Percentiles rank a stretch among this genome's conserved stretches.
Evolutionary conservation across 495 filamentous ascomycete genomes (phyloP).

Genomic region (Penicillium manginii): DNA sequence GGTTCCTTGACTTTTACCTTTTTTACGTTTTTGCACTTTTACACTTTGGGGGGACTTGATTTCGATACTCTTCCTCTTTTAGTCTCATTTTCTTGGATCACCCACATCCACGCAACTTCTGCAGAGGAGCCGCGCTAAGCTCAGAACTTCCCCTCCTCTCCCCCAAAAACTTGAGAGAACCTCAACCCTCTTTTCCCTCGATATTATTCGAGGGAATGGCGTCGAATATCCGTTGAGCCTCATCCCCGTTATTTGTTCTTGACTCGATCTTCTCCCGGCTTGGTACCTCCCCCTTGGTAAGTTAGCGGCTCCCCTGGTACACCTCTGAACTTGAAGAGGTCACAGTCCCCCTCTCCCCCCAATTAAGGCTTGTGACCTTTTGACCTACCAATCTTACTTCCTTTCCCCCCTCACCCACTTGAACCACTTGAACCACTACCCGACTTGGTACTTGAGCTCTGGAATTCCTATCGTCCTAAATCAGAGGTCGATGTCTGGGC

Average conservation of each 20-base stretch:
- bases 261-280: slow-evolving; percentile 3
- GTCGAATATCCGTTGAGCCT: slow-evolving; percentile 18
- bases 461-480: too few species aligned
- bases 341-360: neutral
- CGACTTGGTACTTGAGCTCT: too few species aligned
- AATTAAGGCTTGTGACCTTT: neutral
- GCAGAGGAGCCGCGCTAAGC: neutral
- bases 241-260: slow-evolving; percentile 10
- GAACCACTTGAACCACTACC: too few species aligned
- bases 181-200: slow-evolving; percentile 1
- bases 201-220: slow-evolving; percentile 17
- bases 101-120: neutral
- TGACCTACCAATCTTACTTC: neutral
- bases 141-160: slow-evolving; percentile 6
- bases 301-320: slow-evolving; percentile 6
- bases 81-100: neutral
- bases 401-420: neutral
- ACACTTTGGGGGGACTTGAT: neutral
- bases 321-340: too few species aligned
- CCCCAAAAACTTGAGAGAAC: neutral
- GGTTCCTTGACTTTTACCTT: neutral
- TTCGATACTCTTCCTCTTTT: slow-evolving; percentile 4
- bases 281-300: slow-evolving; percentile 13
- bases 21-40: slow-evolving; percentile 7
- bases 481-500: too few species aligned